Percentiles rank a stretch among this genome's conserved stretches.
Evolutionary conservation across 2,329 filamentous ascomycete genomes (phyloP).

Genomic region (Trichoderma atroviride): DNA sequence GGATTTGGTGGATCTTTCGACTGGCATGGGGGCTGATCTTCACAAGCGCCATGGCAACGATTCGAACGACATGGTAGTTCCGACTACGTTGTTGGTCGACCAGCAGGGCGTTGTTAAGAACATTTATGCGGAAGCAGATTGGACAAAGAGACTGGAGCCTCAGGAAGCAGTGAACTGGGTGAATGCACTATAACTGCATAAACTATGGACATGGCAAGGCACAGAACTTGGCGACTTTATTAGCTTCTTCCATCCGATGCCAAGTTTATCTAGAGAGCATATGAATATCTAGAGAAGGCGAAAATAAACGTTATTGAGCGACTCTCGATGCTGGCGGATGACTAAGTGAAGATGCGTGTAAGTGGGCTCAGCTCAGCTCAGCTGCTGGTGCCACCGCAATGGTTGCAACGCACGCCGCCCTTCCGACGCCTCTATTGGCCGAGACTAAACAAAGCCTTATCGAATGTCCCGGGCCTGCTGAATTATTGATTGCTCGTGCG

Average conservation of each 20-base stretch:
- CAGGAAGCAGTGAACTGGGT: conserved; percentile 40
- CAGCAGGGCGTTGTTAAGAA: conserved; percentile 41
- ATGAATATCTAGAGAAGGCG: not conserved
- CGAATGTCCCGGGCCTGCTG: not conserved
- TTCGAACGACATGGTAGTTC: conserved; percentile 43
- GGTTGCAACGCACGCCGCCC: not conserved
- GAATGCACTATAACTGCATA: conserved; percentile 31
- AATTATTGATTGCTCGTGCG: conserved; percentile 2
- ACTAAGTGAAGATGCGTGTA: not conserved
- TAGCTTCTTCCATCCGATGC: not conserved
- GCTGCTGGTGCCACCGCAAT: not conserved
- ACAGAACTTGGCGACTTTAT: not conserved
- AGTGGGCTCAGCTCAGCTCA: not conserved
- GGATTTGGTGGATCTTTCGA: conserved; percentile 34
- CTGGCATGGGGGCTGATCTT: conserved; percentile 38
- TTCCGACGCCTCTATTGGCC: not conserved
- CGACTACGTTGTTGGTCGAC: conserved; percentile 45
- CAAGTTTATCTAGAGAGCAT: not conserved
- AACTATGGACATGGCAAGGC: not conserved
- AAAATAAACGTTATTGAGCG: not conserved
- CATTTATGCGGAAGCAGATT: conserved; percentile 42
- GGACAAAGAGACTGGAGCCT: conserved; percentile 43
- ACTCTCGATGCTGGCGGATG: not conserved
- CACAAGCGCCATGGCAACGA: conserved; percentile 43
- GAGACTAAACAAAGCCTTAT: not conserved